Conservation (phyloP, 169 alveolate genomes). For the Eimeria tenella region DNA sequence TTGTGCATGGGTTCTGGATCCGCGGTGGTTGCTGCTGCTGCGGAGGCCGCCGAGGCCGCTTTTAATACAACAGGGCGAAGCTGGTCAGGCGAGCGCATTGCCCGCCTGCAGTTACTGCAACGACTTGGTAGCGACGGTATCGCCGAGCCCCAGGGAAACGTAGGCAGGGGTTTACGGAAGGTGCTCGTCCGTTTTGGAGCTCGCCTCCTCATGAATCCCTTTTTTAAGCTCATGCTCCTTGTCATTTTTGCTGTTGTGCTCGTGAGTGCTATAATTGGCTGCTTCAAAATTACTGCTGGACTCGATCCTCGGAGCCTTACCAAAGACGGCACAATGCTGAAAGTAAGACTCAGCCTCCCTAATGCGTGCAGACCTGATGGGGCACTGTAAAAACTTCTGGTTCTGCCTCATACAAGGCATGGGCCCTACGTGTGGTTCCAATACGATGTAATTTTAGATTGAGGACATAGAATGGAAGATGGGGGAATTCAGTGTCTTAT, state of each 20-base stretch:
- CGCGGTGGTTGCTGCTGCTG: conserved; percentile 67
- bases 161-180: conserved; percentile 67
- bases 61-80: conserved; percentile 56
- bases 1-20: conserved; percentile 60
- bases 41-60: conserved; percentile 67
- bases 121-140: conserved; percentile 66
- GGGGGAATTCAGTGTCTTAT: too few relatives aligned
- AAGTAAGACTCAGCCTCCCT: neutral
- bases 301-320: conserved; percentile 76
- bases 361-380: too few relatives aligned
- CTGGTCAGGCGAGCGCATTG: conserved; percentile 68
- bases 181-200: conserved; percentile 73
- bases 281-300: conserved; percentile 53
- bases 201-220: conserved; percentile 68
- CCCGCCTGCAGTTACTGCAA: conserved; percentile 70
- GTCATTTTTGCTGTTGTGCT: conserved; percentile 50
- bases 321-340: conserved; percentile 71
- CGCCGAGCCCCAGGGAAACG: conserved; percentile 78
- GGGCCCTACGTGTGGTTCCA: too few relatives aligned
- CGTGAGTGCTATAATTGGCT: conserved; percentile 42
- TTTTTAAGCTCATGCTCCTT: conserved; percentile 65
- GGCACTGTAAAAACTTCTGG: too few relatives aligned
- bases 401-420: too few relatives aligned
- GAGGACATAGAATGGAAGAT: too few relatives aligned
- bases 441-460: too few relatives aligned